Evolutionary conservation across 106 monocot species (phyloP), one percentile per base, ranked within the genome.

Genomic region (Dioscorea alata): DNA sequence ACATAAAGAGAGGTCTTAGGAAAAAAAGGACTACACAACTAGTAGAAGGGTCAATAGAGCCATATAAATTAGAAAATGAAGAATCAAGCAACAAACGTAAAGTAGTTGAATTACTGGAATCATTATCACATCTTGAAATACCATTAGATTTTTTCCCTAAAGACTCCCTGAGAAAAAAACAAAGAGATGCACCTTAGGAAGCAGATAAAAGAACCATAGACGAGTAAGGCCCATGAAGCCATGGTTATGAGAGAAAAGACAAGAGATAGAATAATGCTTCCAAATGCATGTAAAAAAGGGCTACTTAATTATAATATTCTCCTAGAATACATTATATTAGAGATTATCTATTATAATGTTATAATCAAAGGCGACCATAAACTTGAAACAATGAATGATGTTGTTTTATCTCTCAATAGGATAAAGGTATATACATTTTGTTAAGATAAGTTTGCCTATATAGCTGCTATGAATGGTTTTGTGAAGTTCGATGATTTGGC

Each of bases 281-380:
- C 80, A 22, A 89, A 97, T 89, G 68, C 76, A n/a, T 76, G 70
- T n/a, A 84, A 92, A 82, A 84, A 89, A 76, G 80, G 80, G 16
- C 86, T 91, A 84, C 71, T 96, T 57, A 77, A 85, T 65, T 73
- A 75, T 8, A 89, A 86, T 65, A 48, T 89, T 49, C 22, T 52
- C 13, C 78, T 81, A 13, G 86, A 83, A 57, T 67, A 80, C 31
- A 72, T 83, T 25, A 68, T 6, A 22, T 60, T 25, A 65, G 75
- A 74, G 6, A 35, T 89, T 75, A 84, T 89, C 71, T 53, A 57
- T 9, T 97, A 83, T 72, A 97, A 97, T 83, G 84, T 86, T 17
- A 84, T n/a, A 74, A 89, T 92, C 53, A 97, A 97, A 76, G 96
- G 96, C 13, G 84, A 86, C 52, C 84, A 84, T 69, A 80, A 80